Base-by-base conservation (phyloP, 2,329 filamentous ascomycete species). In the Cladosporium austrohemisphaericum region DNA sequence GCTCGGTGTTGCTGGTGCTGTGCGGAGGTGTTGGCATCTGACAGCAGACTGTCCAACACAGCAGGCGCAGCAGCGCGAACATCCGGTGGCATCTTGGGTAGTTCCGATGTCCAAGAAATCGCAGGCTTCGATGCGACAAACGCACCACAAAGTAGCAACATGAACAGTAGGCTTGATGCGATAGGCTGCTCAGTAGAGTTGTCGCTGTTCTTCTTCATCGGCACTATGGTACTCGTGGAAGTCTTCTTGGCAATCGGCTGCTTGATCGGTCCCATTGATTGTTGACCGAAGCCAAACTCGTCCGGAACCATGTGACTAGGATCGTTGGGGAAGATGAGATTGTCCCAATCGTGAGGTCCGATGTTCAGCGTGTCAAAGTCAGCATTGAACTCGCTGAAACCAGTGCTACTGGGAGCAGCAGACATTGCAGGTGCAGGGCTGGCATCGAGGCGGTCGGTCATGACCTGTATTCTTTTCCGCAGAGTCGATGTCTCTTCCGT, bases 121-220 rank as follows among this genome's bases (percentile, higher is more conserved):
- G 84, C 76, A 36, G 84, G 82, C 71, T 91, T 94, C 25, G 92
- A 96, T 54, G 93, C 86, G 60, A 97, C 90, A 65, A 96, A 95
- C 46, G 93, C 93, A 65, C 93, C 93, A 57, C 95, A 91, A 48
- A 98, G 85, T 65, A 98, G 86, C 59, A 96, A 86, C 89, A 96
- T 95, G 70, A 92, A 85, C 68, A 97, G 78, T 61, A 97, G 73
- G 62, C 88, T 81, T 44, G 89, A 88, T 61, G 91, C 87, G 58
- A 88, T 84, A 53, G 84, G 78, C 52, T 76, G 73, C 51, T 77
- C 76, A 26, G 53, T 46, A 54, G 59, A 37, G 28, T 26, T 35
- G 3, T 63, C 58, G 62, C 55, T 61, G 57, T 43, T 47, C 16
- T 55, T 83, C 77, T 57, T 75, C 2, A 33, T 28, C 28, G 54